These are phyloP conservation scores for Talaromyces ruber DNA, from an alignment of 495 filamentous ascomycete genomes.

Conservation along the genomic window DNA sequence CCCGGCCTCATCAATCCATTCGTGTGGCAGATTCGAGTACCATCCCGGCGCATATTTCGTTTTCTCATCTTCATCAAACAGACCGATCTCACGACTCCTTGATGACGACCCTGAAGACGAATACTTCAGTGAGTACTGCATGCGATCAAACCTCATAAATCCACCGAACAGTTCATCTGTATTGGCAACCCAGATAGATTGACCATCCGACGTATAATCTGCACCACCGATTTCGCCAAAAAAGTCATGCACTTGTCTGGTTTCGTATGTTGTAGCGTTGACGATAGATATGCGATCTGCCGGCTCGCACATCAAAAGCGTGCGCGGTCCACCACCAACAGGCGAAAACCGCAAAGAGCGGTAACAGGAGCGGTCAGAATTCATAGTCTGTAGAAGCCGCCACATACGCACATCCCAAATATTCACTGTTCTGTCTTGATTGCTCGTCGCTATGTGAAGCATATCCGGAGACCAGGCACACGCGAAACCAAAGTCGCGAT, in stretches of 20 bases:
- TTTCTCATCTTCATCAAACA: neutral
- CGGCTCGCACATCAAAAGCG: constrained; percentile 73
- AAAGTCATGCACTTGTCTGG: constrained; percentile 70
- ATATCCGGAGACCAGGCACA: constrained; percentile 90
- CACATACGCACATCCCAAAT: constrained; percentile 82
- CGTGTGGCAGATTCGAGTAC: constrained; percentile 20
- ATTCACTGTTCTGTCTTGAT: constrained; percentile 76
- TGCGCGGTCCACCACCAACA: constrained; percentile 60
- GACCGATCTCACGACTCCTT: neutral
- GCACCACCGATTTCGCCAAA: constrained; percentile 82
- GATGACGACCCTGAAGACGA: neutral
- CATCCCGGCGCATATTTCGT: neutral
- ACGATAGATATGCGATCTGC: constrained; percentile 77
- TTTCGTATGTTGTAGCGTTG: constrained; percentile 58
- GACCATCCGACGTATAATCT: constrained; percentile 62
- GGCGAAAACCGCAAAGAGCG: constrained; percentile 77
- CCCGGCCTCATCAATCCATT: constrained; percentile 28
- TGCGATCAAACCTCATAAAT: constrained; percentile 65
- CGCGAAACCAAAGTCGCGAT: constrained; percentile 79
- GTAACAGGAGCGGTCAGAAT: constrained; percentile 70
- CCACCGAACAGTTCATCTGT: constrained; percentile 70
- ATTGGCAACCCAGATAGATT: constrained; percentile 64
- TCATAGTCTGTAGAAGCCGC: constrained; percentile 53
- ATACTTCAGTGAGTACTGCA: constrained; percentile 31
- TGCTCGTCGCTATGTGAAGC: constrained; percentile 79